Percentiles rank a stretch among this genome's conserved stretches.
These are phyloP conservation scores for Pythium angustatum DNA, from an alignment of 352 stramenopile genomes.

Conservation along the genomic window DNA sequence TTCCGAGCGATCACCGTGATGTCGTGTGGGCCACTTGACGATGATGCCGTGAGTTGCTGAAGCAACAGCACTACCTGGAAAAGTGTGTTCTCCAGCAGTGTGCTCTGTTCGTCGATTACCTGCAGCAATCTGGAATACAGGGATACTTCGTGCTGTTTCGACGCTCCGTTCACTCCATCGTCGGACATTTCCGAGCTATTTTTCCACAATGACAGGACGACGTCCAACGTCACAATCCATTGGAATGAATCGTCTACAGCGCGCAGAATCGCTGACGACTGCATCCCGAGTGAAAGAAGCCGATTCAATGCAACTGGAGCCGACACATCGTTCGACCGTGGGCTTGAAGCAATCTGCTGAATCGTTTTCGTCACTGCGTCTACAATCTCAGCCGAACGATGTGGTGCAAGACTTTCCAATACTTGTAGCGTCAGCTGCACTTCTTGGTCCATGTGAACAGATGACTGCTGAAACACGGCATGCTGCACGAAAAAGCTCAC, in stretches of 20 bases:
- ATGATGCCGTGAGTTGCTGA: conserved; percentile 14
- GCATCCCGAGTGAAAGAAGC: conserved; percentile 38
- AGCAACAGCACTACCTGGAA: conserved; percentile 25
- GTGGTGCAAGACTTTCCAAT: conserved; percentile 42
- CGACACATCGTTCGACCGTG: not conserved
- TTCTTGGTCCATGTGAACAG: not conserved
- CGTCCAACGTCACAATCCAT: conserved; percentile 57
- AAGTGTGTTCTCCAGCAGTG: conserved; percentile 5
- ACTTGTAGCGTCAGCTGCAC: conserved; percentile 14
- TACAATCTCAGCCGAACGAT: conserved; percentile 44
- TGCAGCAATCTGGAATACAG: not conserved
- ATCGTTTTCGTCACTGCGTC: conserved; percentile 52
- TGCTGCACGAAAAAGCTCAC: conserved; percentile 52
- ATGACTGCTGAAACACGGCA: conserved; percentile 25
- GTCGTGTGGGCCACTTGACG: not conserved
- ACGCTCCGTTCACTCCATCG: not conserved
- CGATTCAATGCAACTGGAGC: not conserved
- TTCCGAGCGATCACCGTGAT: conserved; percentile 26
- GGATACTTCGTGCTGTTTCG: not conserved
- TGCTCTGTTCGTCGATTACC: conserved; percentile 10
- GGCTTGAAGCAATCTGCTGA: conserved; percentile 22
- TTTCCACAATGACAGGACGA: conserved; percentile 36
- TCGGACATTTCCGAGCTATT: not conserved
- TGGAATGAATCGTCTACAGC: conserved; percentile 63
- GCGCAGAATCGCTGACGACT: conserved; percentile 38